Percentiles rank a stretch among this genome's conserved stretches.
Evolutionary conservation across 441 rosid genomes (phyloP).

Genomic region (Mallotus japonicus): DNA sequence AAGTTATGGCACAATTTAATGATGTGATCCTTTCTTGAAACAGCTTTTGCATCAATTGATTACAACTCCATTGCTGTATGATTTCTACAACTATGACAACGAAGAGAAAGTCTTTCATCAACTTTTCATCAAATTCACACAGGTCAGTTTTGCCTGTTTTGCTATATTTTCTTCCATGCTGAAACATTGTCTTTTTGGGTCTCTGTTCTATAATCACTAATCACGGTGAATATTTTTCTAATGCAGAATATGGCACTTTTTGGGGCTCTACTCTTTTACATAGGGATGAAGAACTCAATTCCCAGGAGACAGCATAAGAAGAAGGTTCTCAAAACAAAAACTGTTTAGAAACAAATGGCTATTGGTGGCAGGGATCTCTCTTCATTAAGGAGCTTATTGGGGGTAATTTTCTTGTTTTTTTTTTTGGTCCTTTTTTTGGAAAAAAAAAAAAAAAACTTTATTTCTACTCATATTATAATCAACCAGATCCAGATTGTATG

Average conservation of each 20-base stretch:
- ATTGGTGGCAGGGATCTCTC: background rate
- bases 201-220: background rate
- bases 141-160: slow-evolving; percentile 20
- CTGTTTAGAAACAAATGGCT: slow-evolving; percentile 21
- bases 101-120: slow-evolving; percentile 26
- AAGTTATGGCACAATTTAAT: background rate
- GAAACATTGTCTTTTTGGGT: background rate
- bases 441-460: no score
- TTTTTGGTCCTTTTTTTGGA: no score
- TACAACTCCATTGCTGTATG: slow-evolving; percentile 33
- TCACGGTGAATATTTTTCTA: background rate
- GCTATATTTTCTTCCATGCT: background rate
- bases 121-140: slow-evolving; percentile 40
- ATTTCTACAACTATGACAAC: slow-evolving; percentile 39
- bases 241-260: slow-evolving; percentile 38
- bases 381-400: background rate
- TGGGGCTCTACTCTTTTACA: slow-evolving; percentile 39
- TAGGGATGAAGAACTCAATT: slow-evolving; percentile 42
- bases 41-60: slow-evolving; percentile 36
- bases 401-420: background rate
- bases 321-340: slow-evolving; percentile 33
- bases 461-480: background rate
- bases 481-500: background rate
- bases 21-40: background rate
- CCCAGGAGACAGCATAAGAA: slow-evolving; percentile 40